These are phyloP conservation scores for Kodamaea sp. DNA, from an alignment of 1,139 yeast species.

Conservation along the genomic window DNA sequence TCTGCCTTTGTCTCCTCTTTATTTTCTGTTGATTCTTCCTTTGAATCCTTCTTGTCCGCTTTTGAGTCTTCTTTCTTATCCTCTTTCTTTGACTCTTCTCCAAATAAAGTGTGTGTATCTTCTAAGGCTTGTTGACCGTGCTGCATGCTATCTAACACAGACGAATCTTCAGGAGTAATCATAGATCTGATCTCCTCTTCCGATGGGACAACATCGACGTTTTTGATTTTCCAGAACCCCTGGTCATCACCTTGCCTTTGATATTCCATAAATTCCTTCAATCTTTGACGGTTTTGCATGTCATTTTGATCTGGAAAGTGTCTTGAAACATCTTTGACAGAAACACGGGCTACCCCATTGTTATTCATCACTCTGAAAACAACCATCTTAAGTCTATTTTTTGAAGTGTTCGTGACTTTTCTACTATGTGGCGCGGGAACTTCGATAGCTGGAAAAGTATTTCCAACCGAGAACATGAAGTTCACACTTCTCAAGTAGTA, in stretches of 20 bases:
- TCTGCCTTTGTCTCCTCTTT: conserved; percentile 24
- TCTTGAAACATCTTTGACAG: conserved; percentile 83
- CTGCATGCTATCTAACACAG: conserved; percentile 89
- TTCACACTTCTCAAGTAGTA: conserved; percentile 62
- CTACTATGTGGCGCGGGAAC: conserved; percentile 98
- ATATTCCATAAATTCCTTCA: conserved; percentile 97
- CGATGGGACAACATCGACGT: conserved; percentile 62
- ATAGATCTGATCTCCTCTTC: conserved; percentile 81
- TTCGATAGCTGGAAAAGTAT: conserved; percentile 88
- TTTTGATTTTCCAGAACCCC: conserved; percentile 91
- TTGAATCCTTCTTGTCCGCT: conserved; percentile 23
- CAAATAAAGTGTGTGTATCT: conserved; percentile 61
- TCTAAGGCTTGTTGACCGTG: conserved; percentile 84
- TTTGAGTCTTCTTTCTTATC: conserved; percentile 21
- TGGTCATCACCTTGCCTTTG: conserved; percentile 95
- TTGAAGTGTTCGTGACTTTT: conserved; percentile 90
- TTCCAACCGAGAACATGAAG: conserved; percentile 85
- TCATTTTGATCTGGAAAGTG: conserved; percentile 98
- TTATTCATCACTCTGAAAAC: conserved; percentile 86
- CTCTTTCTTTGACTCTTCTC: conserved; percentile 29
- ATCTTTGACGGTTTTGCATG: conserved; percentile 93
- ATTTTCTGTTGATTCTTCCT: conserved; percentile 23
- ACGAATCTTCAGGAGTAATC: conserved; percentile 90
- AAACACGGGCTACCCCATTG: conserved; percentile 70
- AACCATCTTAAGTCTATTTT: conserved; percentile 89